phyloP scores from a whole-genome alignment of 2,329 filamentous ascomycete genomes.

The Drechslerella coelobrocha region DNA sequence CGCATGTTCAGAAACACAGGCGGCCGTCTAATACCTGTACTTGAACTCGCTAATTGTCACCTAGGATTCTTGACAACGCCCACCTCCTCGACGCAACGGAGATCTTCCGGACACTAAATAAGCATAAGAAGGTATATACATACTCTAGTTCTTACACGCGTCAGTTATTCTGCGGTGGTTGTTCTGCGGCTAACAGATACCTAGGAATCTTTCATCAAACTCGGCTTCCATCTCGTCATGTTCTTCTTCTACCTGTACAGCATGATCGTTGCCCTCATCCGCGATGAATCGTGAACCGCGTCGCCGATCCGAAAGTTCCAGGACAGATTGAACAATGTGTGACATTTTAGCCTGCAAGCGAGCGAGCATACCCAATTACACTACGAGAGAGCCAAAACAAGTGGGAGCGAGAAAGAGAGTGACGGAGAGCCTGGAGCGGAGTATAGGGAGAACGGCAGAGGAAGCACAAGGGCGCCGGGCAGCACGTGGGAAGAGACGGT shows the following conservation, averaged over 20 bases:
- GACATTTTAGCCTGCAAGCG: background rate
- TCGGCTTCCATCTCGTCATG: conserved; percentile 98
- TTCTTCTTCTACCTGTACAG: conserved; percentile 99
- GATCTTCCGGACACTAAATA: conserved; percentile 98
- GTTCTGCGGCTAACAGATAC: background rate
- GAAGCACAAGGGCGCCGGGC: background rate
- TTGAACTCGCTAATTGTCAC: conserved; percentile 51
- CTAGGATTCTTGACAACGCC: conserved; percentile 93
- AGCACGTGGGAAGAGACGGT: background rate
- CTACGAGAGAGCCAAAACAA: background rate
- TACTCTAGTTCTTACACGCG: background rate
- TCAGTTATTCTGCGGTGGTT: background rate
- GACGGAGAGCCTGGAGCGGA: background rate
- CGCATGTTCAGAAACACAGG: conserved; percentile 5
- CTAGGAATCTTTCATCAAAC: conserved; percentile 98
- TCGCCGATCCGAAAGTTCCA: conserved; percentile 50
- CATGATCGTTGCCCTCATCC: conserved; percentile 96
- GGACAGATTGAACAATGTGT: conserved; percentile 40
- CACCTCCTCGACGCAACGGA: conserved; percentile 97
- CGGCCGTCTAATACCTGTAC: conserved; percentile 11
- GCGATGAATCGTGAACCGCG: conserved; percentile 50
- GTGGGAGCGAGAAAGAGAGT: background rate
- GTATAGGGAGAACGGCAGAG: background rate
- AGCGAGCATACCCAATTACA: background rate
- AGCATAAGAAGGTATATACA: conserved; percentile 84